Evolutionary conservation across 768 basidiomycete species (phyloP), one percentile per base, ranked within the genome.

Genomic region (Glaciozyma martinii): DNA sequence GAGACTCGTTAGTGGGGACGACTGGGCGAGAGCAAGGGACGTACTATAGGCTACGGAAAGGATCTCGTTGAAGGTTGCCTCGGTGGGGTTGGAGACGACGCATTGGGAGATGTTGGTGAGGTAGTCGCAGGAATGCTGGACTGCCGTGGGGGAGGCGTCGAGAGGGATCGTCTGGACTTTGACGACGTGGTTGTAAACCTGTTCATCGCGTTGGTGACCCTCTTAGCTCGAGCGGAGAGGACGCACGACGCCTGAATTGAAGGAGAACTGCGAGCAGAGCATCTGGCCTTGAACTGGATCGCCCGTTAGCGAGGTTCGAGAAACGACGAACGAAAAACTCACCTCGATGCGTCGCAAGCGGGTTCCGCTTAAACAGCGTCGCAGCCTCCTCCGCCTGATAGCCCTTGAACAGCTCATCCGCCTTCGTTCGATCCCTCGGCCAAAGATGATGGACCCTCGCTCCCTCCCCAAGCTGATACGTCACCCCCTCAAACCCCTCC

Each of bases 41-140:
- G 33, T 12, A 66, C 66, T 66, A 59, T 69, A 69, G 3, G 64
- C 64, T 15, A 66, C 65, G 15, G 66, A 70, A 0, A 77, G 65
- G 40, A 75, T 66, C 62, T 77, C 76, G 67, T 77, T 77, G 65
- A 76, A 77, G 3, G 5, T 40, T 13, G 37, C 37, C 3, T 40
- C 37, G 37, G 37, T 13, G 1, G 23, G 3, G 62, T 52, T 18
- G 21, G 53, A 18, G 29, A 55, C 58, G 29, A 63, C 33, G 25
- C 18, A 12, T 55, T 70, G 66, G 23, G 27, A 74, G 27, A 58
- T 30, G 19, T 9, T 1, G 21, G 56, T 12, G 43, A 69, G 61
- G 52, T 61, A 52, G 16, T 63, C 46, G 42, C 68, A 56, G 0
- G 64, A 64, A 0, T 55, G 59, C 70, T 61, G 47, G 68, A 71